phyloP scores from a whole-genome alignment of 441 rosid genomes.

The Corymbia calophylla region DNA sequence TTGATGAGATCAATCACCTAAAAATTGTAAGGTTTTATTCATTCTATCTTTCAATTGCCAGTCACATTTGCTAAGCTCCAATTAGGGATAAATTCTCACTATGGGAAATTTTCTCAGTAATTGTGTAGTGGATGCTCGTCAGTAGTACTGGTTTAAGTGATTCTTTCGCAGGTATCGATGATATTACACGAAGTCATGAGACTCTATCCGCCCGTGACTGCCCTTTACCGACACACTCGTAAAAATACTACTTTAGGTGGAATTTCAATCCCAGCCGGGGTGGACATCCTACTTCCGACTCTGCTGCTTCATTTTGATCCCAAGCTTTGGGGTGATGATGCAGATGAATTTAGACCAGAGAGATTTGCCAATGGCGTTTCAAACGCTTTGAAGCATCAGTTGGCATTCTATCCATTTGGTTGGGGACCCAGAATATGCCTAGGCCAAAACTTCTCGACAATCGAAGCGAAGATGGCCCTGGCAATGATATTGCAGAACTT shows the following conservation, averaged over 20 bases:
- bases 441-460: conserved; percentile 39
- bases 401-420: conserved; percentile 32
- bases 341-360: conserved; percentile 38
- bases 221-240: conserved; percentile 16
- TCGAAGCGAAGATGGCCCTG: conserved; percentile 44
- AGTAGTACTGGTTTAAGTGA: neutral
- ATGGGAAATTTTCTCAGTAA: neutral
- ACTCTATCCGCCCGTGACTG: conserved; percentile 36
- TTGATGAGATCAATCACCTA: conserved; percentile 26
- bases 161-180: conserved; percentile 32
- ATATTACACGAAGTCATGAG: conserved; percentile 40
- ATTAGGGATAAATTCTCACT: neutral
- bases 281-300: conserved; percentile 25
- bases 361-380: conserved; percentile 39
- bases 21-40: conserved; percentile 23
- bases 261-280: conserved; percentile 32
- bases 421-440: conserved; percentile 45
- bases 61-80: neutral
- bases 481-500: conserved; percentile 36
- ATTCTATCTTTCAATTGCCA: neutral
- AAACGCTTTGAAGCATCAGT: conserved; percentile 27
- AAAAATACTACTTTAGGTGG: conserved; percentile 26
- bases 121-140: neutral
- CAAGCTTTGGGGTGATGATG: conserved; percentile 35
- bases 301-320: conserved; percentile 42